These are phyloP conservation scores for Stentor coeruleus DNA, from an alignment of 73 alveolate species.

Conservation along the genomic window DNA sequence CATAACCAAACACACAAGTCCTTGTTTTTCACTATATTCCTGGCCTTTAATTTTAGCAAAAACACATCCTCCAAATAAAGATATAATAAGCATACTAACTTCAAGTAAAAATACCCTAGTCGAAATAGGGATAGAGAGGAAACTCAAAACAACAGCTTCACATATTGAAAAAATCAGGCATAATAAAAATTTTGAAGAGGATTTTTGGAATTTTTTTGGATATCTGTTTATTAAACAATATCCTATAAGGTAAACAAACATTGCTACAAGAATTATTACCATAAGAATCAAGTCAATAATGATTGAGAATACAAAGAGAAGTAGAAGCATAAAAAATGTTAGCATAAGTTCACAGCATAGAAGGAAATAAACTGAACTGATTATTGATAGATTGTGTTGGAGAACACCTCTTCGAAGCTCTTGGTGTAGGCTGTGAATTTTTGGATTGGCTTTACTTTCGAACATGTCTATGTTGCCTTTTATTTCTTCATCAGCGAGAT, in stretches of 20 bases:
- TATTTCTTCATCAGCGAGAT: neutral
- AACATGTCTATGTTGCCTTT: neutral
- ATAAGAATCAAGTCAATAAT: neutral
- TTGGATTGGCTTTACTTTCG: neutral
- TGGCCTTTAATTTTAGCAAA: neutral
- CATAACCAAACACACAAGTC: neutral
- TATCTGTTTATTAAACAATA: neutral
- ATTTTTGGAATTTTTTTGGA: neutral
- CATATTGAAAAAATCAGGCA: neutral
- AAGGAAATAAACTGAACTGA: neutral
- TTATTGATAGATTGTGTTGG: neutral
- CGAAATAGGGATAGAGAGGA: neutral
- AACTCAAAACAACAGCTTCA: neutral
- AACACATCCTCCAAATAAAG: neutral
- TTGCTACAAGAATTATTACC: neutral
- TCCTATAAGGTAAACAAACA: neutral
- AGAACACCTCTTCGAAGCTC: neutral
- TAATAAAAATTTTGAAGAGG: neutral
- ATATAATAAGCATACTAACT: neutral
- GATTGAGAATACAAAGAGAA: neutral
- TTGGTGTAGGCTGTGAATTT: neutral
- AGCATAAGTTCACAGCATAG: neutral
- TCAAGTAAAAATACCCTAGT: conserved; percentile 1
- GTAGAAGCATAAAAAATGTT: neutral
- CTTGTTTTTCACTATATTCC: neutral